phyloP scores from a whole-genome alignment of 176 grass and related monocot species.

The Urochloa ruziziensis region DNA sequence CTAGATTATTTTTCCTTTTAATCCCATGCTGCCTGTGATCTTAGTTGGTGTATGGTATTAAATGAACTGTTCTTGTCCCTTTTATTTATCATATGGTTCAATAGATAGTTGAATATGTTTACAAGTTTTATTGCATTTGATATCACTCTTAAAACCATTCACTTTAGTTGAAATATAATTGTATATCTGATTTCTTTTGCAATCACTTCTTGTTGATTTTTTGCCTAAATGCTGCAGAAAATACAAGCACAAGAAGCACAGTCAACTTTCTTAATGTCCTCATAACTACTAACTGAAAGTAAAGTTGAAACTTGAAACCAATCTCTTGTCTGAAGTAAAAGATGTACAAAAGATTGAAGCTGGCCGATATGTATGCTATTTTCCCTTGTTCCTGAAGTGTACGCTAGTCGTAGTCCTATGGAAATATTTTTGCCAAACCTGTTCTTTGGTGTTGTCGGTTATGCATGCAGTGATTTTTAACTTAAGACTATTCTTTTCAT shows the following conservation, averaged over 20 bases:
- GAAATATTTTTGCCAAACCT: constrained; percentile 12
- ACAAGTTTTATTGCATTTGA: background rate
- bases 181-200: background rate
- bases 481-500: background rate
- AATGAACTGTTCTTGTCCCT: background rate
- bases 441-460: background rate
- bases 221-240: constrained; percentile 16
- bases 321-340: constrained; percentile 27
- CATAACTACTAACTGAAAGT: constrained; percentile 17
- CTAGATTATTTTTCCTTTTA: background rate
- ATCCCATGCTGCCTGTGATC: background rate
- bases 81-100: constrained; percentile 7
- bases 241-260: constrained; percentile 3
- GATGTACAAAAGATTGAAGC: background rate
- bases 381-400: constrained; percentile 2
- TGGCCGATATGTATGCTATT: background rate
- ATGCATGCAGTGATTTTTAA: background rate
- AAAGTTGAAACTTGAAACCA: constrained; percentile 9
- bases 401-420: background rate
- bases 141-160: background rate
- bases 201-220: background rate
- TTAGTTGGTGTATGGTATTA: background rate
- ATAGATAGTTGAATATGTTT: constrained; percentile 5
- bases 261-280: background rate
- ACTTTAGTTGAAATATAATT: background rate